These are phyloP conservation scores for Beauveria sp. DNA, from an alignment of 2,329 filamentous ascomycete genomes.

Conservation along the genomic window DNA sequence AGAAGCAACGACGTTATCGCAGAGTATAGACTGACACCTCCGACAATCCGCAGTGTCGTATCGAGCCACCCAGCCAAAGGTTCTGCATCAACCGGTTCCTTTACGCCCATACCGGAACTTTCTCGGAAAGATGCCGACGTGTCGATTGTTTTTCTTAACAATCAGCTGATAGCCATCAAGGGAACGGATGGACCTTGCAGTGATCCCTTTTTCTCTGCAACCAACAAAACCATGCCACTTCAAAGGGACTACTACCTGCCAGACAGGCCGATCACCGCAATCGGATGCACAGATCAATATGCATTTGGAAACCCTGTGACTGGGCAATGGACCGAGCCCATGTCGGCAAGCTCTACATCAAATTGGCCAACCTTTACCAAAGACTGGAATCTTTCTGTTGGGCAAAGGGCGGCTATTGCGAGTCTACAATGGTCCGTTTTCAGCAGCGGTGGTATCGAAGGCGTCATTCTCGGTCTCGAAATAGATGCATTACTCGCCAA, in stretches of 20 bases:
- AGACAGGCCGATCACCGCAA: slow-evolving; percentile 7
- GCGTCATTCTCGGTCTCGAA: slow-evolving; percentile 3
- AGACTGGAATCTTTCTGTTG: neutral
- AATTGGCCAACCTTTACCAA: neutral
- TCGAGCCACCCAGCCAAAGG: neutral
- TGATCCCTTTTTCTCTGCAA: slow-evolving; percentile 11
- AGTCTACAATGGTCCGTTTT: neutral
- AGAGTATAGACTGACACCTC: neutral
- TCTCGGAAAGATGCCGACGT: slow-evolving; percentile 8
- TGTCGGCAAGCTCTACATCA: neutral
- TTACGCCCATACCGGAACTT: slow-evolving; percentile 1
- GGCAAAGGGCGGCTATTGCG: neutral
- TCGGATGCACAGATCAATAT: slow-evolving; percentile 12
- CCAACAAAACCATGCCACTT: neutral
- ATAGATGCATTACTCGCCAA: neutral
- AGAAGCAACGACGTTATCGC: neutral
- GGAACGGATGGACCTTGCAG: slow-evolving; percentile 6
- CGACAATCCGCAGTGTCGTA: neutral
- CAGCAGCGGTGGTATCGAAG: neutral
- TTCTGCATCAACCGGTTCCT: neutral
- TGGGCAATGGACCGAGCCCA: neutral
- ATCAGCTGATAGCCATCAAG: slow-evolving; percentile 4
- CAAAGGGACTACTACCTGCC: slow-evolving; percentile 6
- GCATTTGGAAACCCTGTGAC: slow-evolving; percentile 4
- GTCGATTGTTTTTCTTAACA: slow-evolving; percentile 11